phyloP scores from a whole-genome alignment of 1,284 basidiomycete genomes.

The Rhodotorula sp. region DNA sequence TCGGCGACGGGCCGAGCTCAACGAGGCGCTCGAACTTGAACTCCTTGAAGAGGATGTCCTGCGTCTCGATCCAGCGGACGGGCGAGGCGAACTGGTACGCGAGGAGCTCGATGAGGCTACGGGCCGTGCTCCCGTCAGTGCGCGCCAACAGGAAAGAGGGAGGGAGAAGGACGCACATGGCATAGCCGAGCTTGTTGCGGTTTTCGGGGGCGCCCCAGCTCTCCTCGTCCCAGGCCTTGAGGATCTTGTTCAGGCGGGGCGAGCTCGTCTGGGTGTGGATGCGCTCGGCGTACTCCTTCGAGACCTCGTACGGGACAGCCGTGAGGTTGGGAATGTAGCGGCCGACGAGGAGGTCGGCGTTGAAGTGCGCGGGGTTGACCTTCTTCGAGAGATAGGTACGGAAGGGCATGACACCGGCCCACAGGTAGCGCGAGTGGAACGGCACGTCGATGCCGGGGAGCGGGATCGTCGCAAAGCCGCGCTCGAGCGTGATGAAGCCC shows the following conservation, averaged over 20 bases:
- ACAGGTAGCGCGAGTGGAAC: slow-evolving; percentile 97
- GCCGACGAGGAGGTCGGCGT: slow-evolving; percentile 86
- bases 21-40: slow-evolving; percentile 91
- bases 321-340: slow-evolving; percentile 98
- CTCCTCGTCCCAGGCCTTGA: slow-evolving; percentile 91
- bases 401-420: slow-evolving; percentile 98
- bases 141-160: no score
- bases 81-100: slow-evolving; percentile 90
- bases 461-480: slow-evolving; percentile 88
- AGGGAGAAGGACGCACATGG: slow-evolving; percentile 57
- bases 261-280: slow-evolving; percentile 86
- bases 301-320: slow-evolving; percentile 89
- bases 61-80: slow-evolving; percentile 98
- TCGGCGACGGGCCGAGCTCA: slow-evolving; percentile 94
- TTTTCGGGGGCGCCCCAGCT: slow-evolving; percentile 79
- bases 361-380: slow-evolving; percentile 84
- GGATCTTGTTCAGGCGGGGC: slow-evolving; percentile 79
- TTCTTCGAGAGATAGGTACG: slow-evolving; percentile 96
- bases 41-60: slow-evolving; percentile 87
- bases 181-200: slow-evolving; percentile 89
- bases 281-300: slow-evolving; percentile 85
- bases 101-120: slow-evolving; percentile 80
- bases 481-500: slow-evolving; percentile 91
- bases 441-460: slow-evolving; percentile 97
- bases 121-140: background rate